A percentile compares a stretch with the other conserved stretches of the same genome.
Conservation (phyloP, 2,329 filamentous ascomycete species). For the Didymella exigua region DNA sequence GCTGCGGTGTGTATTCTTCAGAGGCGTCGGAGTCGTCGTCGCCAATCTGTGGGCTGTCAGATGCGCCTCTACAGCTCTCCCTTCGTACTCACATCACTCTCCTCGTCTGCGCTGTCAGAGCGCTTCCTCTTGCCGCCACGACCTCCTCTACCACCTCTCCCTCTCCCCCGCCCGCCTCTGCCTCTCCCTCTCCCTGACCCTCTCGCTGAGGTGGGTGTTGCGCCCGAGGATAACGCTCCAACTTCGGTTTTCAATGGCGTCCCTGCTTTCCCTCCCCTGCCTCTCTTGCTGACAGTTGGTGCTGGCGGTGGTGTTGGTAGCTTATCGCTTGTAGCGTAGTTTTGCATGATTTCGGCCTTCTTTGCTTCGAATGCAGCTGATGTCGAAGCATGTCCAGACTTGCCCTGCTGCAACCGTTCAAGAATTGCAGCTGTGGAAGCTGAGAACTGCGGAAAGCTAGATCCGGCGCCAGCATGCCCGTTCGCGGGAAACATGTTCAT, state of each 20-base stretch:
- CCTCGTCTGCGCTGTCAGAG: conserved; percentile 43
- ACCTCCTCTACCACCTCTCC: conserved; percentile 44
- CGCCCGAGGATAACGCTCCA: conserved; percentile 28
- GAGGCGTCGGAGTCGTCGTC: conserved; percentile 49
- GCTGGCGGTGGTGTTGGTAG: conserved; percentile 47
- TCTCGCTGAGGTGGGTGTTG: conserved; percentile 39
- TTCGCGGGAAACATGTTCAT: conserved; percentile 29
- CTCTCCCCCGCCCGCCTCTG: conserved; percentile 40
- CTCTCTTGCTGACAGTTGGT: conserved; percentile 35
- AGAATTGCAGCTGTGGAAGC: conserved; percentile 52
- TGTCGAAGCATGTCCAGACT: conserved; percentile 40
- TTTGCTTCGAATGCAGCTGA: conserved; percentile 54
- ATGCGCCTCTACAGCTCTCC: background rate
- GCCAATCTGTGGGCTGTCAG: conserved; percentile 34
- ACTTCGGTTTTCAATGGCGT: conserved; percentile 43
- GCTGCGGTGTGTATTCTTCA: conserved; percentile 58
- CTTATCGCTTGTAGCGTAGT: conserved; percentile 53
- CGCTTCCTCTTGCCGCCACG: conserved; percentile 49
- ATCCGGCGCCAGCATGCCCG: conserved; percentile 1
- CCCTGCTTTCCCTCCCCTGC: conserved; percentile 43
- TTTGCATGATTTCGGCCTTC: conserved; percentile 53
- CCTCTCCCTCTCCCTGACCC: conserved; percentile 47
- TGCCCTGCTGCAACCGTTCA: conserved; percentile 46
- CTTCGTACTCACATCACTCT: conserved; percentile 41
- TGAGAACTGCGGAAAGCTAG: conserved; percentile 43